These are phyloP conservation scores for Plasmodium reichenowi DNA, from an alignment of 169 alveolate species.

Conservation along the genomic window DNA sequence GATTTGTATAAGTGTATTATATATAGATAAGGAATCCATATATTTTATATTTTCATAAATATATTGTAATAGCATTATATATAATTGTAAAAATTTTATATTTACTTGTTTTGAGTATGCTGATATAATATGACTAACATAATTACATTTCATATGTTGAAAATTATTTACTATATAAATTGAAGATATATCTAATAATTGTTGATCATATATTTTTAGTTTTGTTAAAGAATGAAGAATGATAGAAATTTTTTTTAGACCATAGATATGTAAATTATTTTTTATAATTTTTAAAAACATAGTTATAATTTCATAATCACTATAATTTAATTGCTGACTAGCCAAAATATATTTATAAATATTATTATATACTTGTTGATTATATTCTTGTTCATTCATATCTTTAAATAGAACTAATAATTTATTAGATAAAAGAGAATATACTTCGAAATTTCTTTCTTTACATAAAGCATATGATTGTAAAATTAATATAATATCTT, in stretches of 20 bases:
- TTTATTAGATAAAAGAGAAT: conserved; percentile 43
- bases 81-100: conserved; percentile 2
- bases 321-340: conserved; percentile 49
- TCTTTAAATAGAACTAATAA: conserved; percentile 40
- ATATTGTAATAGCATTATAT: conserved; percentile 15
- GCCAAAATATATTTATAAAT: conserved; percentile 64
- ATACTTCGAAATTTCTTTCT: conserved; percentile 62
- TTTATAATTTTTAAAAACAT: conserved; percentile 36
- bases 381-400: neutral
- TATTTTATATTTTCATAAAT: conserved; percentile 26
- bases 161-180: conserved; percentile 31
- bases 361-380: conserved; percentile 8
- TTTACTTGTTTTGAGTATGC: conserved; percentile 31
- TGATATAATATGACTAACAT: conserved; percentile 50
- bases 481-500: conserved; percentile 36
- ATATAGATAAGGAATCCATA: conserved; percentile 72
- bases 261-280: conserved; percentile 33
- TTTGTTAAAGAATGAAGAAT: conserved; percentile 42
- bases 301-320: conserved; percentile 44
- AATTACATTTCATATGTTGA: conserved; percentile 22
- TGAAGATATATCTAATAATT: conserved; percentile 15
- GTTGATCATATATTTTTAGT: conserved; percentile 47
- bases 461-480: conserved; percentile 75
- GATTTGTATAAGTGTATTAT: conserved; percentile 46
- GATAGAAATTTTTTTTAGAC: conserved; percentile 34